Base-by-base conservation (phyloP, 164 flowering plant genomes). In the Macadamia integrifolia region DNA sequence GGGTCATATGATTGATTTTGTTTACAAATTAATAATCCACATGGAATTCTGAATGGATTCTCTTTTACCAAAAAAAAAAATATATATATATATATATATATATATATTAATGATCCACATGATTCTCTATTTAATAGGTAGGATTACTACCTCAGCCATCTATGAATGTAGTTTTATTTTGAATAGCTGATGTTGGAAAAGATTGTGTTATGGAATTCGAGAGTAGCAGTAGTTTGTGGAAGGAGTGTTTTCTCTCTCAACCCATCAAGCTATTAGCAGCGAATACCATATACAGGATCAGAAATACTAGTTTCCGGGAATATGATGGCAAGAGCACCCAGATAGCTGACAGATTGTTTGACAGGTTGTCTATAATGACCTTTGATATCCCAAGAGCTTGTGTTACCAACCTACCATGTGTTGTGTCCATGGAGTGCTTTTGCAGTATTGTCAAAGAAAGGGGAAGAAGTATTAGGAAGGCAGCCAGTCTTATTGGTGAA, bases 301-400 rank as follows among this genome's bases (percentile, higher is more conserved):
- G 83, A 58, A 66, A 76, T 65, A 77, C 90, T 14, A 59, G 81
- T 60, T 70, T 85, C 48, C 74, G 66, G 43, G 66, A 65, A 46
- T 46, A 46, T 11, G 13, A 69, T 29, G 52, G n/a, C 11, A 55
- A 55, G 18, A 71, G 61, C 31, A 9, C 61, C 43, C 58, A 63
- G 50, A 65, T 44, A 29, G 56, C 50, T 18, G 81, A 77, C 11
- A 72, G 32, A 42, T 35, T 84, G 61, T 78, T 79, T 58, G 75
- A 76, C 68, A 70, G 32, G 44, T n/a, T 80, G 9, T 57, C 65
- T 1, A 44, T 48, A 13, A 79, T 77, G 76, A 83, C 82, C 32
- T 70, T 85, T 50, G 86, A 86, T 60, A 79, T 87, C 53, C 10
- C 84, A 1, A 75, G 79, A 28, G 91, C 87, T 59, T 89, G 91